Percentiles rank a stretch among this genome's conserved stretches.
These are phyloP conservation scores for Bacidia gigantensis DNA, from an alignment of 495 filamentous ascomycete species.

Conservation along the genomic window DNA sequence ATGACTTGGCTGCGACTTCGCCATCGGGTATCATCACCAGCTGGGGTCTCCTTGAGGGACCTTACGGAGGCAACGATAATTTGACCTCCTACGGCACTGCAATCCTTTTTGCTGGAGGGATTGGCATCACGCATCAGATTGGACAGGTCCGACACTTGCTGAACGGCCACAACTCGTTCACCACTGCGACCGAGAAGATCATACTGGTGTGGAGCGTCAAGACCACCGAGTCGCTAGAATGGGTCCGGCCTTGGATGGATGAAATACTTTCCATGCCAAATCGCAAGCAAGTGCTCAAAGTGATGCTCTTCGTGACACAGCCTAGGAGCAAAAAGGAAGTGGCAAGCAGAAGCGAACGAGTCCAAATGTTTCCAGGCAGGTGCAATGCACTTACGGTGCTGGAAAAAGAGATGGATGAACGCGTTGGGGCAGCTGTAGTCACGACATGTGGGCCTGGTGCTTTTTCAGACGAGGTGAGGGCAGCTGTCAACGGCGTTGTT, in stretches of 20 bases:
- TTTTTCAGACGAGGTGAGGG: constrained; percentile 75
- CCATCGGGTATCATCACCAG: constrained; percentile 46
- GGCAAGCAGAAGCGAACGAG: constrained; percentile 62
- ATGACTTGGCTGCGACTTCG: constrained; percentile 47
- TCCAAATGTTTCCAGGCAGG: constrained; percentile 79
- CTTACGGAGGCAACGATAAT: constrained; percentile 57
- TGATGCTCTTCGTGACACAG: constrained; percentile 82
- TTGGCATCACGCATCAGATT: constrained; percentile 81
- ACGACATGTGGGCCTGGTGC: constrained; percentile 82
- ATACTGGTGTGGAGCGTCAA: constrained; percentile 86
- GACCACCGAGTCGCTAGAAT: constrained; percentile 74
- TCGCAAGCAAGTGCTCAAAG: constrained; percentile 65
- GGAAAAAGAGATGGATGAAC: constrained; percentile 58
- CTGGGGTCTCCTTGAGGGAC: constrained; percentile 62
- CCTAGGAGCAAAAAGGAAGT: constrained; percentile 70
- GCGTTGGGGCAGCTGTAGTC: constrained; percentile 73
- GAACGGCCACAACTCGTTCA: constrained; percentile 49
- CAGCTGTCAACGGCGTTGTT: constrained; percentile 51
- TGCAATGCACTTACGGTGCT: constrained; percentile 46
- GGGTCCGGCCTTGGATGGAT: constrained; percentile 95
- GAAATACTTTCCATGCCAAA: constrained; percentile 72
- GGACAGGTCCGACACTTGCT: constrained; percentile 65
- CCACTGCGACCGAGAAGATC: constrained; percentile 63
- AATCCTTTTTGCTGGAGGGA: constrained; percentile 73
- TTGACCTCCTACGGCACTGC: constrained; percentile 73